phyloP scores from a whole-genome alignment of 1,284 basidiomycete genomes.

The Marasmius sp. region DNA sequence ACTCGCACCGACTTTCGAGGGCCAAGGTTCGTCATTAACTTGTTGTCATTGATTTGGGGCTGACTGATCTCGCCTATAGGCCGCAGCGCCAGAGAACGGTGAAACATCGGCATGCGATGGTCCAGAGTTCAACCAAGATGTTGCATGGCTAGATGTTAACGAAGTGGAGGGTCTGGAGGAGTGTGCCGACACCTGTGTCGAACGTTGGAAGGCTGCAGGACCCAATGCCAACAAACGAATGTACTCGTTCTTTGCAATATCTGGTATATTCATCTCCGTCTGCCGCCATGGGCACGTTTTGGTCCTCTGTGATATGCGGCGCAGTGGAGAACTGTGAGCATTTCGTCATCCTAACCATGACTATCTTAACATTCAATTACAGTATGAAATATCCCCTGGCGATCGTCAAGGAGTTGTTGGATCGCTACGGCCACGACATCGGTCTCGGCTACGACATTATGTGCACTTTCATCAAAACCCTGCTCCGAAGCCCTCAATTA shows the following conservation, averaged over 20 bases:
- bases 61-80: too few species aligned
- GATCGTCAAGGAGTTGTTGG: not conserved
- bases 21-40: too few species aligned
- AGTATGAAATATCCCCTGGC: slow-evolving; percentile 8
- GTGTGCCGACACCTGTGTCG: slow-evolving; percentile 19
- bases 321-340: slow-evolving; percentile 34
- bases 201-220: slow-evolving; percentile 31
- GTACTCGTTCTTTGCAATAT: not conserved
- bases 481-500: slow-evolving; percentile 9
- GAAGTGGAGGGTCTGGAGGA: slow-evolving; percentile 8
- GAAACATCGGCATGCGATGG: too few species aligned
- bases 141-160: slow-evolving; percentile 13
- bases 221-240: slow-evolving; percentile 20
- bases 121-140: not conserved
- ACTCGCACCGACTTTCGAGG: not conserved
- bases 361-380: not conserved
- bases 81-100: too few species aligned
- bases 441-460: slow-evolving; percentile 4
- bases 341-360: not conserved
- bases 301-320: slow-evolving; percentile 33
- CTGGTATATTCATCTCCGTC: slow-evolving; percentile 30
- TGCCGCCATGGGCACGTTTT: slow-evolving; percentile 34
- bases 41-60: too few species aligned
- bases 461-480: not conserved
- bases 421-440: not conserved